phyloP scores from a whole-genome alignment of 148 eudicot species.

The Hydrangea macrophylla region DNA sequence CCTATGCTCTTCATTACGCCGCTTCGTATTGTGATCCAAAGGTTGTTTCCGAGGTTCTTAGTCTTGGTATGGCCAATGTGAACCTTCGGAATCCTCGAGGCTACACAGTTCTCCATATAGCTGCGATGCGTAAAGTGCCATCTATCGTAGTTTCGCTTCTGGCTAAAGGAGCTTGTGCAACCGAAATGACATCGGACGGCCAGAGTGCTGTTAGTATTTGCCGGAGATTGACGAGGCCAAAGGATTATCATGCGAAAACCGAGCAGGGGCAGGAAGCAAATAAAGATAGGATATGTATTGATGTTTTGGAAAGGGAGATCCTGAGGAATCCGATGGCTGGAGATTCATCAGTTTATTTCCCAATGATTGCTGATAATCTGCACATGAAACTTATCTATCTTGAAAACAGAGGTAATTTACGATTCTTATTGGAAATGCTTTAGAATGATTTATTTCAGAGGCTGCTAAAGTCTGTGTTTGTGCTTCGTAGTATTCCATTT shows the following conservation, averaged over 20 bases:
- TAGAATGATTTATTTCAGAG: not conserved
- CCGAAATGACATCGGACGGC: conserved; percentile 37
- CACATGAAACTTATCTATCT: conserved; percentile 44
- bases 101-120: conserved; percentile 49
- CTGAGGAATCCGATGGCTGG: conserved; percentile 35
- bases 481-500: not conserved
- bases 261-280: conserved; percentile 45
- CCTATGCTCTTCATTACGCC: conserved; percentile 50
- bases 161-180: conserved; percentile 35
- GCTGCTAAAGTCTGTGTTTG: not conserved
- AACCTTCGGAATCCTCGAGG: conserved; percentile 40
- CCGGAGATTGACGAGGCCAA: conserved; percentile 41
- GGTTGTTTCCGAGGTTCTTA: conserved; percentile 43
- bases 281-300: conserved; percentile 44
- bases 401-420: conserved; percentile 43
- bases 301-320: conserved; percentile 47
- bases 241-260: conserved; percentile 36
- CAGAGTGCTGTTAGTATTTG: conserved; percentile 42
- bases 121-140: conserved; percentile 55
- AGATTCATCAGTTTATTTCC: conserved; percentile 21
- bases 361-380: conserved; percentile 34
- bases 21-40: conserved; percentile 50
- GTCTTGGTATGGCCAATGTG: conserved; percentile 35
- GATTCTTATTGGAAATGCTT: not conserved
- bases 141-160: conserved; percentile 41